Evolutionary conservation across 73 alveolate species (phyloP).

Genomic region (Tetrahymena thermophila): DNA sequence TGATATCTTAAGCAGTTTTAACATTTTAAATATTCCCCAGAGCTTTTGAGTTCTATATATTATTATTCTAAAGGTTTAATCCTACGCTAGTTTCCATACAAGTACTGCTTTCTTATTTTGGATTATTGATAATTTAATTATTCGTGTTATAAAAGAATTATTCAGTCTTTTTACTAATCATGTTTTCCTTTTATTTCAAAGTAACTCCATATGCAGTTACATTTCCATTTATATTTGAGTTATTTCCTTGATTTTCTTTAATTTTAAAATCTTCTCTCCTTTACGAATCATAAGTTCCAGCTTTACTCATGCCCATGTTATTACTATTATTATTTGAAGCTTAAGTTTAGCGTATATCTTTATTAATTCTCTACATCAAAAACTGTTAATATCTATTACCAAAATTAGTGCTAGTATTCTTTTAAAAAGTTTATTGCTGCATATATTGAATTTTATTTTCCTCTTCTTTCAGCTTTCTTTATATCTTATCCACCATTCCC

Average conservation of each 20-base stretch:
- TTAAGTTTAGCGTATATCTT: not conserved
- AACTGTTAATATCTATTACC: not conserved
- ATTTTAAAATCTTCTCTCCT: not conserved
- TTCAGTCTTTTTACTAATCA: not conserved
- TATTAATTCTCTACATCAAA: not conserved
- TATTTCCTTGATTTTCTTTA: not conserved
- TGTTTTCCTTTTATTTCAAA: not conserved
- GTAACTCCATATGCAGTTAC: not conserved
- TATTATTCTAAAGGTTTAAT: not conserved
- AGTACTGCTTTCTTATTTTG: not conserved
- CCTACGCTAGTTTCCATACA: not conserved
- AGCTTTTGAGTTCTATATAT: not conserved
- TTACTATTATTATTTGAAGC: not conserved
- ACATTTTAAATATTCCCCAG: not conserved
- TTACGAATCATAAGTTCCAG: not conserved
- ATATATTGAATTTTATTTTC: not conserved
- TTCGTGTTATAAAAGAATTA: not conserved
- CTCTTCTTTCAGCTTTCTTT: not conserved
- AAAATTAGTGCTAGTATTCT: not conserved
- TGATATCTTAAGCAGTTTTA: not conserved
- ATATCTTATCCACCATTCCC: not conserved
- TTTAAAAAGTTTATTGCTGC: not conserved
- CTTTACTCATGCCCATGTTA: not conserved
- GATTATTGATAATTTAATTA: not conserved
- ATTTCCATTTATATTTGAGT: not conserved